These are phyloP conservation scores for Micractinium sp. DNA, from an alignment of 139 green algal genomes.

Conservation along the genomic window DNA sequence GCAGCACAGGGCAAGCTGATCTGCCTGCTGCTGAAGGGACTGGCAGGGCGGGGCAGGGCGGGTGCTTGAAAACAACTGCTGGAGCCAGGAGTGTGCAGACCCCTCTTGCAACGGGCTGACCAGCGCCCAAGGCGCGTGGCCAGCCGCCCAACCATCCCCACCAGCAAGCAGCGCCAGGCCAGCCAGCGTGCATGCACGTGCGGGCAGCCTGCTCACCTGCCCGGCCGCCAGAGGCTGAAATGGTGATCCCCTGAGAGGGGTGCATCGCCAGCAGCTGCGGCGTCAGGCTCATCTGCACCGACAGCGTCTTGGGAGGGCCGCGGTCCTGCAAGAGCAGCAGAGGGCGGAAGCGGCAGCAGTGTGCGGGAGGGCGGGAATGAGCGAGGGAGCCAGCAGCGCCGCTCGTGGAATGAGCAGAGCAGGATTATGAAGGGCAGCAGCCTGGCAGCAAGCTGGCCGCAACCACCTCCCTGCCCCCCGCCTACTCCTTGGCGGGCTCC, in stretches of 20 bases:
- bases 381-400: no score
- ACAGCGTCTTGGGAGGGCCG: constrained; percentile 50
- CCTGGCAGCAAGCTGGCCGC: no score
- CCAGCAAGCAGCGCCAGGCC: no score
- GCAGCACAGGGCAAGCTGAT: not conserved
- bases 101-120: no score
- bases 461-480: no score
- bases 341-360: not conserved
- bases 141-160: no score
- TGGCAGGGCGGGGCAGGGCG: no score
- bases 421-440: not conserved
- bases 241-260: not conserved
- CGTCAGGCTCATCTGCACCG: constrained; percentile 58
- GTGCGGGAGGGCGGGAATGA: not conserved
- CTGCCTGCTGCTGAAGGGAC: no score
- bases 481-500: no score
- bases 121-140: no score
- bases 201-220: not conserved
- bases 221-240: constrained; percentile 17
- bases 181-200: no score
- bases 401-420: not conserved
- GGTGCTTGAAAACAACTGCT: not conserved
- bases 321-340: constrained; percentile 26
- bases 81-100: not conserved
- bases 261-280: constrained; percentile 43